Conservation (phyloP, 2,329 filamentous ascomycete species). For the Hypoxylon sp. region DNA sequence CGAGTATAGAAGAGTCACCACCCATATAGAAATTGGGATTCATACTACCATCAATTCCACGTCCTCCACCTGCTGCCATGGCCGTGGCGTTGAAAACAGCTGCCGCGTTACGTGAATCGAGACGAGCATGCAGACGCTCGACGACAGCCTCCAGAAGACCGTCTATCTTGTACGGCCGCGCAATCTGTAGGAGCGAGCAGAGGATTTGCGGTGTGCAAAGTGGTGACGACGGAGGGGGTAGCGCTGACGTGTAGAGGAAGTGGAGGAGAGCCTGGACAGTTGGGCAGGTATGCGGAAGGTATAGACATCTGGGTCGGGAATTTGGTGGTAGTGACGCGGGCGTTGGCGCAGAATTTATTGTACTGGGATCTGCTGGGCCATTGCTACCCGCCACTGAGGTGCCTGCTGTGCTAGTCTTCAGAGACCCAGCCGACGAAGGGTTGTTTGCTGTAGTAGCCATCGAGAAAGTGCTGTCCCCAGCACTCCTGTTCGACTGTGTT, state of each 20-base stretch:
- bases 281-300: slow-evolving; percentile 89
- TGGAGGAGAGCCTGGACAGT: slow-evolving; percentile 91
- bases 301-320: slow-evolving; percentile 83
- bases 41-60: slow-evolving; percentile 75
- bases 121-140: slow-evolving; percentile 84
- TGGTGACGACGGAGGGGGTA: slow-evolving; percentile 77
- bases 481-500: slow-evolving; percentile 69
- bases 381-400: slow-evolving; percentile 54
- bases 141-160: slow-evolving; percentile 92
- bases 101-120: slow-evolving; percentile 93
- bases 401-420: slow-evolving; percentile 55
- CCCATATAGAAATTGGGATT: slow-evolving; percentile 70
- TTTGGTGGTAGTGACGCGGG: slow-evolving; percentile 65
- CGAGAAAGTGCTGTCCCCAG: slow-evolving; percentile 58
- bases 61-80: slow-evolving; percentile 94
- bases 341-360: slow-evolving; percentile 65
- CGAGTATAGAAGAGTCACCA: slow-evolving; percentile 46
- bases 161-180: slow-evolving; percentile 91
- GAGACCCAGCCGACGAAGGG: slow-evolving; percentile 49
- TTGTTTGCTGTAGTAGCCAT: slow-evolving; percentile 52
- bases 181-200: slow-evolving; percentile 92
- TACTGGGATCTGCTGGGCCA: slow-evolving; percentile 53
- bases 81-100: slow-evolving; percentile 98
- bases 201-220: slow-evolving; percentile 95
- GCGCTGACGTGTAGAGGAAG: slow-evolving; percentile 90